Percentiles rank a stretch among this genome's conserved stretches.
These are phyloP conservation scores for Schwanniomyces pseudopolymorphus DNA, from an alignment of 805 yeast genomes.

Conservation along the genomic window DNA sequence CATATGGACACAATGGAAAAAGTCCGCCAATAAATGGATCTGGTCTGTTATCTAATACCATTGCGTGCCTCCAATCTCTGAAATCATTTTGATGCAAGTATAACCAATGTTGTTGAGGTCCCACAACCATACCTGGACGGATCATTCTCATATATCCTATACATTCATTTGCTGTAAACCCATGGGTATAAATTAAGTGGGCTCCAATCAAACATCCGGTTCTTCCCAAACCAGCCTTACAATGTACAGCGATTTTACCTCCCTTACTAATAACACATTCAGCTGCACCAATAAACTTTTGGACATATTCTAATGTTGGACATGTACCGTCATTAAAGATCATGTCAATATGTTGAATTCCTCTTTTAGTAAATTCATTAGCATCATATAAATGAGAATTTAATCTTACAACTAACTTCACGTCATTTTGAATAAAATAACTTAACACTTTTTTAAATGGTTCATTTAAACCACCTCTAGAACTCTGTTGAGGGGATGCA, in stretches of 20 bases:
- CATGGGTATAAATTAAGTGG: slow-evolving; percentile 91
- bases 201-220: slow-evolving; percentile 99
- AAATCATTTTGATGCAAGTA: slow-evolving; percentile 94
- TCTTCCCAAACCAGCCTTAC: slow-evolving; percentile 97
- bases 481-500: slow-evolving; percentile 87
- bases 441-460: slow-evolving; percentile 80
- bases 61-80: slow-evolving; percentile 93
- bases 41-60: slow-evolving; percentile 71
- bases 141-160: slow-evolving; percentile 95
- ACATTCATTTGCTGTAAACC: slow-evolving; percentile 95
- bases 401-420: slow-evolving; percentile 85
- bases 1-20: slow-evolving; percentile 60
- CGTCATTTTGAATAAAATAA: slow-evolving; percentile 70
- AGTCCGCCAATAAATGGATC: slow-evolving; percentile 68
- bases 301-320: slow-evolving; percentile 91
- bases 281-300: slow-evolving; percentile 91
- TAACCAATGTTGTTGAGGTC: slow-evolving; percentile 99
- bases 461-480: slow-evolving; percentile 51
- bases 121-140: slow-evolving; percentile 99
- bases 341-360: slow-evolving; percentile 90
- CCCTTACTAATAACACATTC: slow-evolving; percentile 83
- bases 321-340: slow-evolving; percentile 98
- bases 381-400: slow-evolving; percentile 91
- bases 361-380: slow-evolving; percentile 75
- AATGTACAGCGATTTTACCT: slow-evolving; percentile 97